Evolutionary conservation across 306 rosid species (phyloP).

Genomic region (Glycine soja): DNA sequence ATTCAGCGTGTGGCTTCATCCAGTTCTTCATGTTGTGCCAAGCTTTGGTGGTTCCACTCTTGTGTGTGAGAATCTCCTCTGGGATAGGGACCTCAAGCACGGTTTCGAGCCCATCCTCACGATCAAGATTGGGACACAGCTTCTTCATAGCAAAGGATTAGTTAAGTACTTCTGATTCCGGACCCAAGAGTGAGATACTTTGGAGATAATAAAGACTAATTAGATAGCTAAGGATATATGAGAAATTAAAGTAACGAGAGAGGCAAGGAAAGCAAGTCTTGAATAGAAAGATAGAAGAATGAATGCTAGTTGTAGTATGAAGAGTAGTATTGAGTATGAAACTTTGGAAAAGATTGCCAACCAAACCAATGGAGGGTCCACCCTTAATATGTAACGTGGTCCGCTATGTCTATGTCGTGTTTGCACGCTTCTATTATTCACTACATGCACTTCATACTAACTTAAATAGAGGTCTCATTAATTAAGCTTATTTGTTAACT

Average conservation of each 20-base stretch:
- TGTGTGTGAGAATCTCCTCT: slow-evolving; percentile 70
- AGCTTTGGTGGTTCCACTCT: slow-evolving; percentile 55
- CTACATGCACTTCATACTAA: neutral
- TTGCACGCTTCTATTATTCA: slow-evolving; percentile 77
- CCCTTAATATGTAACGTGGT: slow-evolving; percentile 65
- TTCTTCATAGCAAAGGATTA: slow-evolving; percentile 58
- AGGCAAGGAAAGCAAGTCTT: slow-evolving; percentile 20
- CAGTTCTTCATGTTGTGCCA: slow-evolving; percentile 87
- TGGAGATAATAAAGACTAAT: neutral
- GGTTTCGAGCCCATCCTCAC: slow-evolving; percentile 89
- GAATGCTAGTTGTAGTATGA: slow-evolving; percentile 21
- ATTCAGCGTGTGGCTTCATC: slow-evolving; percentile 65
- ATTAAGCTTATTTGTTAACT: slow-evolving; percentile 24
- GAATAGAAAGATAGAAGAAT: slow-evolving; percentile 43
- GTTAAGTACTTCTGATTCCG: neutral
- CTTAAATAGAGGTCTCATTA: slow-evolving; percentile 27
- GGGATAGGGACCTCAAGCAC: slow-evolving; percentile 99
- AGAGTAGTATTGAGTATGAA: slow-evolving; percentile 22
- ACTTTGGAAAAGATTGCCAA: slow-evolving; percentile 54
- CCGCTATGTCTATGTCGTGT: slow-evolving; percentile 81
- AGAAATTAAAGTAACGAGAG: neutral
- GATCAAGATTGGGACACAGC: slow-evolving; percentile 85
- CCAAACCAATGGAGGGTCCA: slow-evolving; percentile 58
- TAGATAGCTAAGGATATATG: neutral
- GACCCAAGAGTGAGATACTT: neutral